A percentile compares a stretch with the other conserved stretches of the same genome.
These are phyloP conservation scores for Elymus sibiricus DNA, from an alignment of 176 grass and related monocot genomes.

Conservation along the genomic window DNA sequence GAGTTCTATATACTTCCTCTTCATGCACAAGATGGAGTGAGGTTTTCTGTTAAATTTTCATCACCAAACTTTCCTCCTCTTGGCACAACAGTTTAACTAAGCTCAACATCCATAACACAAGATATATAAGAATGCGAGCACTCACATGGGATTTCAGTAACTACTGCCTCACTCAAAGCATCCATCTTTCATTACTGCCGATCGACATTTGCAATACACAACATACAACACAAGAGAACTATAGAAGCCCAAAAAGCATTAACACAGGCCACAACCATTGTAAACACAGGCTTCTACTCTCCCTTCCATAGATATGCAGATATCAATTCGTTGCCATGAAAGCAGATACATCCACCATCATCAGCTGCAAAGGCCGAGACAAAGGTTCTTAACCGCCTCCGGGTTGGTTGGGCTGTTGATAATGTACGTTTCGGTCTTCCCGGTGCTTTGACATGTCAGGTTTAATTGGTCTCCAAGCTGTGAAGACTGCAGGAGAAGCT, in stretches of 20 bases:
- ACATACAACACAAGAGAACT: not conserved
- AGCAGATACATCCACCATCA: constrained; percentile 25
- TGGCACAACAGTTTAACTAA: constrained; percentile 12
- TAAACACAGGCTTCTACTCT: constrained; percentile 22
- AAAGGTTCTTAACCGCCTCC: constrained; percentile 56
- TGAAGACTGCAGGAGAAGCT: constrained; percentile 49
- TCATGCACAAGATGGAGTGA: no score
- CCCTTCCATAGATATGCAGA: constrained; percentile 18
- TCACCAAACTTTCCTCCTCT: not conserved
- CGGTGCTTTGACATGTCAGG: constrained; percentile 64
- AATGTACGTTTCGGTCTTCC: constrained; percentile 44
- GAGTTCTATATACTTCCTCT: no score
- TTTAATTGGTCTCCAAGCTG: constrained; percentile 58
- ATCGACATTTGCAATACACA: constrained; percentile 27
- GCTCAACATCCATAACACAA: constrained; percentile 3
- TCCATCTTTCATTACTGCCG: not conserved
- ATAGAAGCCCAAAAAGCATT: constrained; percentile 18
- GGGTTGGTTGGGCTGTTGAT: constrained; percentile 46
- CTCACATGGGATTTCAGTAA: not conserved
- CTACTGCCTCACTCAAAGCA: constrained; percentile 8
- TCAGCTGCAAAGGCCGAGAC: constrained; percentile 71
- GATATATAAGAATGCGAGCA: not conserved
- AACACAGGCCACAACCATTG: not conserved
- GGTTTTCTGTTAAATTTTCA: not conserved
- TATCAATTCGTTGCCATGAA: constrained; percentile 27